phyloP scores from a whole-genome alignment of 108 stramenopile genomes.

The Pseudonitzschia multiseries region DNA sequence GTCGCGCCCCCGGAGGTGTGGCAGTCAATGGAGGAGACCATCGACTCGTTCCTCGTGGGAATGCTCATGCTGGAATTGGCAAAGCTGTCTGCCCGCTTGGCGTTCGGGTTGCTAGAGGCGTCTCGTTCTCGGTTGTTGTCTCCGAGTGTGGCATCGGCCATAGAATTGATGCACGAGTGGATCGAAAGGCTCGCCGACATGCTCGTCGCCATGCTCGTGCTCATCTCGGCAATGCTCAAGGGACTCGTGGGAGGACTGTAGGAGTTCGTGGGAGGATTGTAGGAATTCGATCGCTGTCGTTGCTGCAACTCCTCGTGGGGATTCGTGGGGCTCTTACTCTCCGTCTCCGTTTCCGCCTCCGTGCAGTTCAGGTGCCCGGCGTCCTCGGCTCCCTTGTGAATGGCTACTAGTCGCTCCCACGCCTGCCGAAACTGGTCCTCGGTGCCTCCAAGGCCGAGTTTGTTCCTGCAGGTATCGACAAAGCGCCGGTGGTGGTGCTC shows the following conservation, averaged over 20 bases:
- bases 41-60: background rate
- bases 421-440: background rate
- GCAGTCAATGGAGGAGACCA: conserved; percentile 10
- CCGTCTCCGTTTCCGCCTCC: background rate
- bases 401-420: background rate
- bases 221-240: background rate
- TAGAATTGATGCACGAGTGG: conserved; percentile 7
- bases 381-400: background rate
- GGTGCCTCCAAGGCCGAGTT: background rate
- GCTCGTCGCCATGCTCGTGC: background rate
- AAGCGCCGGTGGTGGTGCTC: background rate
- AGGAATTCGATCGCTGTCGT: background rate
- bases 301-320: background rate
- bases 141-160: too few species aligned
- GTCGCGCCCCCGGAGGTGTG: background rate
- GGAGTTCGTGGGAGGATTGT: background rate
- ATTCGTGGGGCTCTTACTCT: background rate
- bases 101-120: background rate
- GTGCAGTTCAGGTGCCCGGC: background rate
- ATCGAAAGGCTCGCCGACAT: background rate
- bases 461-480: background rate
- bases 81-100: conserved; percentile 1
- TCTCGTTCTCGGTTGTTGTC: background rate
- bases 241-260: conserved; percentile 3
- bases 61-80: background rate